Evolutionary conservation across 2,329 filamentous ascomycete species (phyloP), one percentile per base, ranked within the genome.

Genomic region (Dactylellina haptotyla): DNA sequence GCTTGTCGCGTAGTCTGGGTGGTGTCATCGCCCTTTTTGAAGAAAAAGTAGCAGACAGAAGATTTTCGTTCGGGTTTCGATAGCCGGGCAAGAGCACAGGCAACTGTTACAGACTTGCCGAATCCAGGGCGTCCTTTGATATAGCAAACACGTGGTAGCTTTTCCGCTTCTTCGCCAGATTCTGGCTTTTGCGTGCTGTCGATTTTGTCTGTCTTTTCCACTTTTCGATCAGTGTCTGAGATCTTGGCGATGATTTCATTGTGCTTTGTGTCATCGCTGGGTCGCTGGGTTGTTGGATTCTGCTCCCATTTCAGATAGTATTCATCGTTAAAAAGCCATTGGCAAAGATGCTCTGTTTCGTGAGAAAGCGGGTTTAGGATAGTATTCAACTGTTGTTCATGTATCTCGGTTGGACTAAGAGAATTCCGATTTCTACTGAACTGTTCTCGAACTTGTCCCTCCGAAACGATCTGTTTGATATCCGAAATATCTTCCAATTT

Each of bases 31-130:
- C 69, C 69, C n/a, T 73, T 66, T 14, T 54, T 66, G 56, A 73
- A 73, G 32, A 73, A 73, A 18, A 73, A 73, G 30, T 73, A 73
- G 23, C 69, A 73, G 25, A 73, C 61, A 1, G 69, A 61, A 6
- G 20, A 46, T 41, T 73, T 73, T 20, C 48, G 50, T n/a, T 73
- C 69, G 3, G 69, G 69, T 10, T 73, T 73, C 1, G 69, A 46
- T 5, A 73, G 54, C 6, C 69, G 45, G 3, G 37, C 37, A 12
- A 73, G 54, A 3, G 69, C 69, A 26, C 69, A 73, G 23, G 69
- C 69, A 12, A 73, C 69, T 2, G 69, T 73, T 8, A 73, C 69
- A 0, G 69, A 73, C 30, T 73, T 73, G 6, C 69, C 69, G n/a
- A 73, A 73, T 0, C 69, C 69, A 1, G 69, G 69, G 1, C 61